Conservation (phyloP, 805 yeast genomes). For the Yarrowia alimentaria region DNA sequence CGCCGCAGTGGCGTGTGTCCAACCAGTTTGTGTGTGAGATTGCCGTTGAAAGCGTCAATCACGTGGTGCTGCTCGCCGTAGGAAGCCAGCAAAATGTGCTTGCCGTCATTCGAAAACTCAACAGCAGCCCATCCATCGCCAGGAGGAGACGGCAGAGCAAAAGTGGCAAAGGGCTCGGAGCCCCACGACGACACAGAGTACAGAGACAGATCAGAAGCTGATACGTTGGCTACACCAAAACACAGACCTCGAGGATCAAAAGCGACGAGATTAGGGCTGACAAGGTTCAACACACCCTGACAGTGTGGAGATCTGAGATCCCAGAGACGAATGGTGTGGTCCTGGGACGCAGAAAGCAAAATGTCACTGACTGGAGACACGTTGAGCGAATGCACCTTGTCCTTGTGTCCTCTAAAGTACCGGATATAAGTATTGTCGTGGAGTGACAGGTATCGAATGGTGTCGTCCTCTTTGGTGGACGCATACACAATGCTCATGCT, state of each 20-base stretch:
- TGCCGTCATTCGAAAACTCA: constrained; percentile 79
- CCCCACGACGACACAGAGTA: constrained; percentile 62
- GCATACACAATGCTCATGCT: constrained; percentile 74
- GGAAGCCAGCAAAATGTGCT: constrained; percentile 56
- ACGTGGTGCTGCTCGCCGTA: constrained; percentile 59
- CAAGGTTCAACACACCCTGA: constrained; percentile 58
- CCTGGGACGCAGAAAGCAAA: constrained; percentile 67
- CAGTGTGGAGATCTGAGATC: constrained; percentile 69
- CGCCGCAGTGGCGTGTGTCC: constrained; percentile 49
- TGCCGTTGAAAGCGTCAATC: constrained; percentile 69
- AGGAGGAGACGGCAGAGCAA: constrained; percentile 43
- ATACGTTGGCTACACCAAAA: constrained; percentile 57
- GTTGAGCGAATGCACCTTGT: constrained; percentile 67
- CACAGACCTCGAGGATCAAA: constrained; percentile 84
- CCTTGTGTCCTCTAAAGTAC: constrained; percentile 85
- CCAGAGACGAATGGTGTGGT: constrained; percentile 83
- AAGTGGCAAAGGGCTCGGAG: constrained; percentile 53
- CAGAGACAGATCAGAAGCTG: constrained; percentile 44
- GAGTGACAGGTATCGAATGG: constrained; percentile 67
- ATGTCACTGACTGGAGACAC: constrained; percentile 67
- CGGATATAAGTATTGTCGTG: constrained; percentile 76
- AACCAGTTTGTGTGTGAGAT: constrained; percentile 46
- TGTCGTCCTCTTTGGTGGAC: constrained; percentile 71
- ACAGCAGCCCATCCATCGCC: constrained; percentile 54
- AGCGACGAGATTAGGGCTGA: constrained; percentile 58